Percentiles rank a stretch among this genome's conserved stretches.
phyloP scores from a whole-genome alignment of 176 grass and related monocot species.

The Tillandsia fasciculata region DNA sequence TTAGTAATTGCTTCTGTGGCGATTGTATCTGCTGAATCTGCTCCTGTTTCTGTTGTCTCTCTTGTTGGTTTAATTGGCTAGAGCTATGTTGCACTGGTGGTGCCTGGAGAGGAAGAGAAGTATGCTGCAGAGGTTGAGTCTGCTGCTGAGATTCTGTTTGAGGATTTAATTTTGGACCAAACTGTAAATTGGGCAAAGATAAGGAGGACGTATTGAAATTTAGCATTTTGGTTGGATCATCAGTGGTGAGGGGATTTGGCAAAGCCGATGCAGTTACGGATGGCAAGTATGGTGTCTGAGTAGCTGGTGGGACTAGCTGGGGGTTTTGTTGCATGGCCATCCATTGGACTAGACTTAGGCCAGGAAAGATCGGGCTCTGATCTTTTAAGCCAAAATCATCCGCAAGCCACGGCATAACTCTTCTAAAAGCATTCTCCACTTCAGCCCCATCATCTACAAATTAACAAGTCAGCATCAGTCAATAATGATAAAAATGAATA shows the following conservation, averaged over 20 bases:
- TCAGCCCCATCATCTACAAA: constrained; percentile 78
- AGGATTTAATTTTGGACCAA: constrained; percentile 39
- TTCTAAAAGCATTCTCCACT: constrained; percentile 84
- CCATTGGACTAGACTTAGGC: constrained; percentile 85
- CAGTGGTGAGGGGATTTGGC: constrained; percentile 39
- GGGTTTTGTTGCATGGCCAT: constrained; percentile 98
- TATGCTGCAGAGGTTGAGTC: constrained; percentile 47
- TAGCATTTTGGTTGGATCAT: constrained; percentile 48
- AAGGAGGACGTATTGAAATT: constrained; percentile 53
- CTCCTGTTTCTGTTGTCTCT: constrained; percentile 16
- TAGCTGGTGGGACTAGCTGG: constrained; percentile 39
- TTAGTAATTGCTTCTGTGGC: constrained; percentile 32
- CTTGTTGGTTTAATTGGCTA: constrained; percentile 47
- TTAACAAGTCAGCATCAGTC: constrained; percentile 14
- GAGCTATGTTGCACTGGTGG: constrained; percentile 42
- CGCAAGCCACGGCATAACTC: constrained; percentile 83
- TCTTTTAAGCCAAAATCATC: constrained; percentile 92
- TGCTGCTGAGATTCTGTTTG: constrained; percentile 37
- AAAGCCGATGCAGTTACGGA: constrained; percentile 24
- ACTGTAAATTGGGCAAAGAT: constrained; percentile 51
- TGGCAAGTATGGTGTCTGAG: constrained; percentile 37
- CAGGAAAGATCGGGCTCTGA: constrained; percentile 78
- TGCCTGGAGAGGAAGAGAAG: constrained; percentile 29
- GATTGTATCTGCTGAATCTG: constrained; percentile 2
- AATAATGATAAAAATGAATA: constrained; percentile 6